Percentiles rank a stretch among this genome's conserved stretches.
Conservation (phyloP, 441 rosid species). For the Mallotus japonicus region DNA sequence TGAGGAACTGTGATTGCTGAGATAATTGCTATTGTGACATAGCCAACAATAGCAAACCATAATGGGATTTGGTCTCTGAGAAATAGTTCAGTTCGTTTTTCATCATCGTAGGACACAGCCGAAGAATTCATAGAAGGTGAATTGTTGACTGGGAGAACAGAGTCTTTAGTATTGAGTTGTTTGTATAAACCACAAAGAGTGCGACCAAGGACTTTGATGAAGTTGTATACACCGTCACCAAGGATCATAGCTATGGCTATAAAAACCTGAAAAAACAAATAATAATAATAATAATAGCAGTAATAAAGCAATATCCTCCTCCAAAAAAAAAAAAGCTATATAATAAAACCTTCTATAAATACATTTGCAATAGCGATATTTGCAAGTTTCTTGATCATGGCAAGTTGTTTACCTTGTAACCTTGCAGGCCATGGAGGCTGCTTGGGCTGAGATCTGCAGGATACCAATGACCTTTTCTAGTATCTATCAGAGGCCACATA, state of each 20-base stretch:
- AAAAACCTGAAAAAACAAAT: conserved; percentile 54
- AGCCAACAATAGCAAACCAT: conserved; percentile 71
- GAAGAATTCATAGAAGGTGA: conserved; percentile 31
- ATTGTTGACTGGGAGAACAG: conserved; percentile 39
- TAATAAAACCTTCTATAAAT: no score
- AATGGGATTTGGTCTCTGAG: conserved; percentile 70
- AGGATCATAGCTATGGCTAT: conserved; percentile 84
- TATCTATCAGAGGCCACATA: conserved; percentile 88
- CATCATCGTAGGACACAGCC: conserved; percentile 56
- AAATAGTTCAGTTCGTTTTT: conserved; percentile 57
- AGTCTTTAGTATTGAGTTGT: conserved; percentile 37
- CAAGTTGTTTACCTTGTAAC: conserved; percentile 55
- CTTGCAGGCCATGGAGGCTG: conserved; percentile 74
- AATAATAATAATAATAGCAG: background rate
- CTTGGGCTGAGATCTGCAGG: conserved; percentile 35
- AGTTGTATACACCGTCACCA: conserved; percentile 85
- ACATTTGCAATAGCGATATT: background rate
- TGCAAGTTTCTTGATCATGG: conserved; percentile 5
- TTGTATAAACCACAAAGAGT: conserved; percentile 52
- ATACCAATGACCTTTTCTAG: conserved; percentile 66
- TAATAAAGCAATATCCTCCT: no score
- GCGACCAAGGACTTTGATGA: conserved; percentile 61
- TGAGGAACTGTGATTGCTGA: conserved; percentile 56
- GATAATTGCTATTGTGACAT: conserved; percentile 50
- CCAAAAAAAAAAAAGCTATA: no score